phyloP scores from a whole-genome alignment of 306 rosid genomes.

The Comarum palustre region DNA sequence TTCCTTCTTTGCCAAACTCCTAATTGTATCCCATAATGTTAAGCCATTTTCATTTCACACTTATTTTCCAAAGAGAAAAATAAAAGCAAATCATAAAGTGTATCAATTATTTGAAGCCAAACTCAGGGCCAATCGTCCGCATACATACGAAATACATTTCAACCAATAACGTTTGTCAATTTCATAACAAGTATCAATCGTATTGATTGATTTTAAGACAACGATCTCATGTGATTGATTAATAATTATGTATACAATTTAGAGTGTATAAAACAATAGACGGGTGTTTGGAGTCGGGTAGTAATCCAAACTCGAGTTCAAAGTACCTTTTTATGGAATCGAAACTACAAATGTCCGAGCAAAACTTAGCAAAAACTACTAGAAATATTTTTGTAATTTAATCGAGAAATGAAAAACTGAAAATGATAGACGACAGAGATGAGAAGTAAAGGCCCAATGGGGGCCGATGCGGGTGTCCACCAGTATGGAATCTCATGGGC shows the following conservation, averaged over 20 bases:
- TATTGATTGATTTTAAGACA: background rate
- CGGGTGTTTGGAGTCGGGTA: background rate
- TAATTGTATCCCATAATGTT: background rate
- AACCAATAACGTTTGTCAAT: background rate
- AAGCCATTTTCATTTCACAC: background rate
- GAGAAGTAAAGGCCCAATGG: constrained; percentile 27
- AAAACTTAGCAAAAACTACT: background rate
- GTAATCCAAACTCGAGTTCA: background rate
- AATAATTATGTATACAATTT: background rate
- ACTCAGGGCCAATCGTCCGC: background rate
- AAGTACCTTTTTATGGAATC: background rate
- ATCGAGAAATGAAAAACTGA: background rate
- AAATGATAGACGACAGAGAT: background rate
- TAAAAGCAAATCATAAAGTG: background rate
- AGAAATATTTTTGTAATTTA: background rate
- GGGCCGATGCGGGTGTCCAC: constrained; percentile 28
- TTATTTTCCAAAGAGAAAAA: background rate
- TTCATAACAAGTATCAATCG: background rate
- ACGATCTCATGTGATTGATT: background rate
- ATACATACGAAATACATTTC: background rate
- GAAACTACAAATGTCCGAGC: background rate
- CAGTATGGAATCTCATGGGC: constrained; percentile 32
- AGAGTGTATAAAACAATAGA: background rate
- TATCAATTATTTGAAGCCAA: background rate
- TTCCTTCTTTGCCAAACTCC: background rate